A percentile compares a stretch with the other conserved stretches of the same genome.
Evolutionary conservation across 768 basidiomycete species (phyloP).

Genomic region (Lentinula lateritia): DNA sequence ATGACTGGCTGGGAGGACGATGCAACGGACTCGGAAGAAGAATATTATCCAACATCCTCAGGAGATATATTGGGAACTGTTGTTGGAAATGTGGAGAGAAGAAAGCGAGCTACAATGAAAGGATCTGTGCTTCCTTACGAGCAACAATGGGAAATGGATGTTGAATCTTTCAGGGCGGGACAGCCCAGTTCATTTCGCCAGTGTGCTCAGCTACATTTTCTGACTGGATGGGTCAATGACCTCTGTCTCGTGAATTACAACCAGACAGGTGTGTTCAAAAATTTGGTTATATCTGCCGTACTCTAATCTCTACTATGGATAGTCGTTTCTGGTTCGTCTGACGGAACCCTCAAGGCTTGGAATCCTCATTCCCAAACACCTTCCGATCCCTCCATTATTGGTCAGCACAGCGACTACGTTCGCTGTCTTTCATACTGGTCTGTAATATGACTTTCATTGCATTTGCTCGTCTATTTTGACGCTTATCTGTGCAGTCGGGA

Average conservation of each 20-base stretch:
- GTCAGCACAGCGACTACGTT: conserved; percentile 81
- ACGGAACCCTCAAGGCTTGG: conserved; percentile 94
- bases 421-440: conserved; percentile 75
- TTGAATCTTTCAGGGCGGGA: conserved; percentile 39
- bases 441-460: conserved; percentile 10
- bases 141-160: conserved; percentile 76
- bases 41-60: conserved; percentile 61
- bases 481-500: conserved; percentile 48
- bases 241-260: conserved; percentile 87
- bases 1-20: conserved; percentile 85
- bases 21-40: conserved; percentile 55
- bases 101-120: conserved; percentile 30
- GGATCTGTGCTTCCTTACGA: conserved; percentile 52
- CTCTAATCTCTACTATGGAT: conserved; percentile 7
- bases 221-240: conserved; percentile 94
- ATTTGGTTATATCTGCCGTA: not conserved
- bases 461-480: conserved; percentile 7
- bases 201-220: conserved; percentile 70
- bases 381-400: conserved; percentile 61
- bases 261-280: conserved; percentile 60
- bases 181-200: conserved; percentile 73
- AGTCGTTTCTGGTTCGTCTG: conserved; percentile 93
- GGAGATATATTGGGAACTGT: conserved; percentile 79
- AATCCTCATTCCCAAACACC: conserved; percentile 64
- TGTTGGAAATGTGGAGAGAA: conserved; percentile 19